Base-by-base conservation (phyloP, 768 basidiomycete genomes). In the Rhizopogon vesiculosus region DNA sequence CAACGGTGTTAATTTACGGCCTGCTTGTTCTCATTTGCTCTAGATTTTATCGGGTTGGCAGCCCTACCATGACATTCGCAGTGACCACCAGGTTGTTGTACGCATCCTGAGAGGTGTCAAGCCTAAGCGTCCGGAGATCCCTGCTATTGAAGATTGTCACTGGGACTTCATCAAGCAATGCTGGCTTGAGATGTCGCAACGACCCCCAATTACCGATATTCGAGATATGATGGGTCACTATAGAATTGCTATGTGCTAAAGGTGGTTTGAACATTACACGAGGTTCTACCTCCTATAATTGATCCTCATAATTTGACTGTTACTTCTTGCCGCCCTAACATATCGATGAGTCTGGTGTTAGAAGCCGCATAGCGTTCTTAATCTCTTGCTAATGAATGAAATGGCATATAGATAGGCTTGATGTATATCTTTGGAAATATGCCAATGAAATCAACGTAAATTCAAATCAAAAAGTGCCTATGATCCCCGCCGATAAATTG, bases 31-130 rank as follows among this genome's bases (percentile, higher is more conserved):
- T 33, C 31, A 33, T 33, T 33, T 45, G 4, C 31, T 19, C 25
- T 29, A 51, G 49, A 28, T 51, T 12, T 25, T 51, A 12, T 33
- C 49, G 13, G 8, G 25, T 16, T 15, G 10, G 15, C 22, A 9
- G 18, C 51, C 38, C 1, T 51, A 51, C 28, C 13, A 7, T 40
- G 18, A 41, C 15, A 51, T 51, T 39, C 35, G 40, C 33, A 38
- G 19, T 22, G 51, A 51, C 22, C 16, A n/a, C 38, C 35, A 19
- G 38, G 51, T 51, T 12, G 33, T 41, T 19, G 74, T 54, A 10
- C 25, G 25, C 5, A 40, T 53, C 16, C 28, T 41, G 5, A 53
- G 42, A n/a, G 51, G 51, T 22, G 38, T 16, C 39, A 40, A 40
- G 39, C 39, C 39, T 16, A 7, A 15, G 16, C 35, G 13, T 38